phyloP scores from a whole-genome alignment of 208 protist species.

The Acanthamoeba culbertsoni region DNA sequence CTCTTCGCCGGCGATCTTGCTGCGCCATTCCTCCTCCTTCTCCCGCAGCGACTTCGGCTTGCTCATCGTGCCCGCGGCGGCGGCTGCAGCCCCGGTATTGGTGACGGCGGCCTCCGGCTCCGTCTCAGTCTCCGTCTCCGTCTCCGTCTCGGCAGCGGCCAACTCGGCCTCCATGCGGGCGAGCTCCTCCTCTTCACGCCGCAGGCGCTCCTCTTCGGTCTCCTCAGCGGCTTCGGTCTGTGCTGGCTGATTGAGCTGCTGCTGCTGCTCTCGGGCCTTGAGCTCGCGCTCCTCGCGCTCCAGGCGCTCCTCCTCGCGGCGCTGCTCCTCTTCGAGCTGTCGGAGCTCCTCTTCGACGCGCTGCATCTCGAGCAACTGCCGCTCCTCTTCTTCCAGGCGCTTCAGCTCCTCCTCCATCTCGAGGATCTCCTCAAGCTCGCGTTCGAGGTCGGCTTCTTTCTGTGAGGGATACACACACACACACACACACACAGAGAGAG shows the following conservation, averaged over 20 bases:
- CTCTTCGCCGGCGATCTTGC: background rate
- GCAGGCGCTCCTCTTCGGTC: background rate
- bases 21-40: background rate
- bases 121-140: background rate
- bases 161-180: constrained; percentile 17
- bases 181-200: constrained; percentile 5
- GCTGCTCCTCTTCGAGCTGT: constrained; percentile 2
- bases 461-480: too few relatives aligned
- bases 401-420: background rate
- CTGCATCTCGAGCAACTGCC: background rate
- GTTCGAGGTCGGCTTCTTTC: background rate
- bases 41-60: background rate
- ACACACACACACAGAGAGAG: too few relatives aligned
- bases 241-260: background rate
- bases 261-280: background rate
- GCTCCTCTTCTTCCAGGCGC: background rate
- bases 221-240: background rate
- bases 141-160: background rate
- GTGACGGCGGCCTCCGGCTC: background rate
- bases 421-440: constrained; percentile 14
- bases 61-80: background rate
- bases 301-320: background rate
- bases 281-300: background rate
- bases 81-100: background rate
- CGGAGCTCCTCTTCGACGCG: background rate